phyloP scores from a whole-genome alignment of 805 yeast species.

The Cyberlindnera americana region DNA sequence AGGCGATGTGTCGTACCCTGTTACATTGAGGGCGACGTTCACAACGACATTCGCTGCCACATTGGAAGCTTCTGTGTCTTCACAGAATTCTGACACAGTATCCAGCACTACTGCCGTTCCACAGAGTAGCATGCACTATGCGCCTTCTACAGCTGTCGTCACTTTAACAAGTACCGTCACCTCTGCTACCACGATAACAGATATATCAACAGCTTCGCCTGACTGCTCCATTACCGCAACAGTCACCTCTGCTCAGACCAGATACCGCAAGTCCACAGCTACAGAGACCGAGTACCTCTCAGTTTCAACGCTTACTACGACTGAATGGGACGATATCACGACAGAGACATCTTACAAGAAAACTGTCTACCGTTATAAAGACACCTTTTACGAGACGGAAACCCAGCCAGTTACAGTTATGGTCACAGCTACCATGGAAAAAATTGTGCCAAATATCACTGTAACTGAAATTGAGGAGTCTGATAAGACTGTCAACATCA shows the following conservation, averaged over 20 bases:
- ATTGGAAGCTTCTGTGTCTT: too few relatives aligned
- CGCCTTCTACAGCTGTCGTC: too few relatives aligned
- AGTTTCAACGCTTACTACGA: constrained; percentile 17
- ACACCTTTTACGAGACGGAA: constrained; percentile 13
- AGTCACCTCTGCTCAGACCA: constrained; percentile 22
- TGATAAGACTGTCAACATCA: constrained; percentile 21
- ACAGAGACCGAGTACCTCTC: constrained; percentile 18
- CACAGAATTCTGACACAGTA: too few relatives aligned
- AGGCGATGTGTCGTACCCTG: background rate
- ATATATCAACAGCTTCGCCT: too few relatives aligned
- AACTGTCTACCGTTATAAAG: constrained; percentile 20
- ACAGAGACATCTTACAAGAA: constrained; percentile 21
- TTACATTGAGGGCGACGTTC: background rate
- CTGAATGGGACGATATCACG: constrained; percentile 19
- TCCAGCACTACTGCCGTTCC: too few relatives aligned
- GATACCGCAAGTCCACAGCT: constrained; percentile 20
- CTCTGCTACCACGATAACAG: too few relatives aligned
- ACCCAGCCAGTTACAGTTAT: constrained; percentile 16
- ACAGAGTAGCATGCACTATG: too few relatives aligned
- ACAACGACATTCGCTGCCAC: background rate
- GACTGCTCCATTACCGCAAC: constrained; percentile 17
- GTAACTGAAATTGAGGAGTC: constrained; percentile 29
- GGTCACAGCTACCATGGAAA: constrained; percentile 15
- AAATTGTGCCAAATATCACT: constrained; percentile 20
- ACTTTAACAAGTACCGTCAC: too few relatives aligned